phyloP scores from a whole-genome alignment of 2,329 filamentous ascomycete genomes.

The Alternaria ventricosa region DNA sequence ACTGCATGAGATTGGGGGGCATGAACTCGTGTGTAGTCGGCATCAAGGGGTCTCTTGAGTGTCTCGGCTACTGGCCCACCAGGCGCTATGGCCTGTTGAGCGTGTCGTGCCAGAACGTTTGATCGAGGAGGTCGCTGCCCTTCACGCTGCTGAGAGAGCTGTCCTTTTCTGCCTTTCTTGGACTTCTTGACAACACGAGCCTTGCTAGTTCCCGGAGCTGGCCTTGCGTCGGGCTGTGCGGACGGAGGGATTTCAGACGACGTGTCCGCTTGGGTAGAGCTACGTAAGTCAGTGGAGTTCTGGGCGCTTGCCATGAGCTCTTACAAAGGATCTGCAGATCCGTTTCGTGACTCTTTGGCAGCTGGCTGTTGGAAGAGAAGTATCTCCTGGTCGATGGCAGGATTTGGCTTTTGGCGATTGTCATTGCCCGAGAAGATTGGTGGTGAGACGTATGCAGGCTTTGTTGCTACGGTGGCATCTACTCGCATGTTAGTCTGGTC shows the following conservation, averaged over 20 bases:
- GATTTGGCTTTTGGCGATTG: background rate
- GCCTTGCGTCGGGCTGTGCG: background rate
- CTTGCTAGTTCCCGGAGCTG: background rate
- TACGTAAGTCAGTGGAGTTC: background rate
- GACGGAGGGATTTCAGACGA: background rate
- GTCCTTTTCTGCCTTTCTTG: conserved; percentile 4
- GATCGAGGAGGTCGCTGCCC: conserved; percentile 7
- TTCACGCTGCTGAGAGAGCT: background rate
- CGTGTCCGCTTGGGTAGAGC: background rate
- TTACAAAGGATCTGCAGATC: background rate
- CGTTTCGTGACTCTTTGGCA: background rate
- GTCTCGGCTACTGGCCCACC: background rate
- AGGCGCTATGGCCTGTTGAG: background rate
- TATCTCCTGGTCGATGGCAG: background rate
- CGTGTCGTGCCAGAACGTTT: background rate
- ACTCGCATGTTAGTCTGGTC: background rate
- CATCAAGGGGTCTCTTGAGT: background rate
- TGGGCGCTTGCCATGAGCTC: background rate
- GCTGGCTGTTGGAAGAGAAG: background rate
- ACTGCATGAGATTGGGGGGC: background rate
- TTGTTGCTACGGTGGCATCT: background rate
- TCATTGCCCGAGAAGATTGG: background rate
- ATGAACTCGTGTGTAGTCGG: background rate
- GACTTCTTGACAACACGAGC: background rate
- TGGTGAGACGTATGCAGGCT: background rate